A percentile compares a stretch with the other conserved stretches of the same genome.
Evolutionary conservation across 2,329 filamentous ascomycete genomes (phyloP).

Genomic region (Cryphonectria carpinicola): DNA sequence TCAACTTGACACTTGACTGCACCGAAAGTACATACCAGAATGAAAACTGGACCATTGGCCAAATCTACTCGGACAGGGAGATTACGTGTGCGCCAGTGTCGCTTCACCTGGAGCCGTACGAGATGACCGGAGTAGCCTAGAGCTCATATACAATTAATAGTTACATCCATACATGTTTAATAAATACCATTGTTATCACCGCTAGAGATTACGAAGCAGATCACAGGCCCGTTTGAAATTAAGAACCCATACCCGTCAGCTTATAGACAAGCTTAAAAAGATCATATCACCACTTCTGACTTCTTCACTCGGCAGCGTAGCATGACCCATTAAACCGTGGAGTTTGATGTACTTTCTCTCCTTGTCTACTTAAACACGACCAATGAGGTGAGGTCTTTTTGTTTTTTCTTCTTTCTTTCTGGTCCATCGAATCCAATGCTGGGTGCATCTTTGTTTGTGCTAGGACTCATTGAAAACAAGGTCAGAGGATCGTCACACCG

Average conservation of each 20-base stretch:
- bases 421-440: not conserved
- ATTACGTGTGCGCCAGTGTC: conserved; percentile 40
- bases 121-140: conserved; percentile 43
- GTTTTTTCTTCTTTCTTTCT: not conserved
- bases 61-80: conserved; percentile 43
- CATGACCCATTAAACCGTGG: no score
- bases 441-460: not conserved
- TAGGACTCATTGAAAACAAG: not conserved
- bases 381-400: not conserved
- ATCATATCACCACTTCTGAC: not conserved
- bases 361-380: not conserved
- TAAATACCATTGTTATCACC: not conserved
- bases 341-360: conserved; percentile 3
- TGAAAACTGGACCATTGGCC: conserved; percentile 44
- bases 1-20: conserved; percentile 42
- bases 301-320: not conserved
- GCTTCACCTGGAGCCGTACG: conserved; percentile 38
- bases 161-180: not conserved
- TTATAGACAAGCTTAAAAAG: not conserved
- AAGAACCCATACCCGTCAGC: not conserved
- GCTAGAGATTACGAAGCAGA: not conserved
- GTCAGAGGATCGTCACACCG: not conserved
- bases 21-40: conserved; percentile 41
- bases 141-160: not conserved
- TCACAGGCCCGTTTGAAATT: no score